Evolutionary conservation across 2,329 filamentous ascomycete genomes (phyloP).

Genomic region (Ceratocystis destructans): DNA sequence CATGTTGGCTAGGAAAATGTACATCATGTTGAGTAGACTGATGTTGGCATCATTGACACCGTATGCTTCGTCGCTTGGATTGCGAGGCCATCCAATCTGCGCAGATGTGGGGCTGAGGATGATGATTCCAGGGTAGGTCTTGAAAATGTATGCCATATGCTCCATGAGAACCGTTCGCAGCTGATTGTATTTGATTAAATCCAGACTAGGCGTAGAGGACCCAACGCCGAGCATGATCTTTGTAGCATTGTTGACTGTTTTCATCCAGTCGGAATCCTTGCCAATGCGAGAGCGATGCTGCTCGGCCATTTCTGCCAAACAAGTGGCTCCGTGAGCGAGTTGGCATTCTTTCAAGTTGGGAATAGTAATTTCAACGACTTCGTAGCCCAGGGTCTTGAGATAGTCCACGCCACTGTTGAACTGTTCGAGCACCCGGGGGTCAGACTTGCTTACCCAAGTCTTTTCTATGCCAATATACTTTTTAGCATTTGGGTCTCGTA

Average conservation of each 20-base stretch:
- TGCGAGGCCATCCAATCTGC: constrained; percentile 57
- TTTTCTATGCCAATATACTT: constrained; percentile 61
- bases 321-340: constrained; percentile 62
- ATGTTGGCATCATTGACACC: constrained; percentile 63
- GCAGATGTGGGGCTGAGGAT: constrained; percentile 69
- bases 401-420: constrained; percentile 50
- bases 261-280: constrained; percentile 37
- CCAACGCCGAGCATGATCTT: constrained; percentile 54
- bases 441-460: constrained; percentile 37
- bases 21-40: constrained; percentile 68
- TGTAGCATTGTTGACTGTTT: constrained; percentile 50
- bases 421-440: constrained; percentile 45
- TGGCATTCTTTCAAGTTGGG: constrained; percentile 58
- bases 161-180: constrained; percentile 65
- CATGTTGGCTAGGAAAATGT: constrained; percentile 74
- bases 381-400: constrained; percentile 38
- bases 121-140: constrained; percentile 57
- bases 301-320: constrained; percentile 55
- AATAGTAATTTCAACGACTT: constrained; percentile 46
- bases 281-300: constrained; percentile 31
- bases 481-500: constrained; percentile 30
- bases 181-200: constrained; percentile 60
- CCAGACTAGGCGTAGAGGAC: constrained; percentile 48
- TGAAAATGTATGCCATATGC: constrained; percentile 59
- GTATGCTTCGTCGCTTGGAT: constrained; percentile 45